These are phyloP conservation scores for Teratosphaeria gauchensis DNA, from an alignment of 2,329 filamentous ascomycete species.

Conservation along the genomic window DNA sequence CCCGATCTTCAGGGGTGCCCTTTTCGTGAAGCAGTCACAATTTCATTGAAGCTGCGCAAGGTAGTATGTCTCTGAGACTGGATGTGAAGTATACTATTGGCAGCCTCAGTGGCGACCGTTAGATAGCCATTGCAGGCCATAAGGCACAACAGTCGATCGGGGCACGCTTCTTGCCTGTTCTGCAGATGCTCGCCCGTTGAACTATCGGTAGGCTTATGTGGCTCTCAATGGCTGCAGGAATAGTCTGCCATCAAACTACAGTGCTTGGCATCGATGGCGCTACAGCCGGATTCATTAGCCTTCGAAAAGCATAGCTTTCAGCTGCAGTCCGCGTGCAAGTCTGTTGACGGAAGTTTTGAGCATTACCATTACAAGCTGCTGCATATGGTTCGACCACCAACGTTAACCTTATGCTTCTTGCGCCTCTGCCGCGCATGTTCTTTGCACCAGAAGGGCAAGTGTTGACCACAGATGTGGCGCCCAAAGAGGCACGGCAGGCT, in stretches of 20 bases:
- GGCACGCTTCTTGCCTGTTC: constrained; percentile 3
- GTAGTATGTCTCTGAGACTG: constrained; percentile 19
- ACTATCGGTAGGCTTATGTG: constrained; percentile 10
- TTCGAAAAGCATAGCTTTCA: constrained; percentile 8
- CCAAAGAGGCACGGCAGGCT: neutral
- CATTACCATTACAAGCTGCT: neutral
- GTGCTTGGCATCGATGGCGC: constrained; percentile 8
- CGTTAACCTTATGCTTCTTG: neutral
- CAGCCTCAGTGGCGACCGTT: constrained; percentile 19
- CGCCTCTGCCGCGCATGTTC: constrained; percentile 12
- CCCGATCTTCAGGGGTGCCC: constrained; percentile 14
- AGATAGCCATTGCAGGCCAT: constrained; percentile 18
- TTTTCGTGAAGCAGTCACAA: constrained; percentile 16
- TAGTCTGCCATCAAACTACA: constrained; percentile 10
- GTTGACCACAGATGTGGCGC: neutral
- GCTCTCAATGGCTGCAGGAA: constrained; percentile 15
- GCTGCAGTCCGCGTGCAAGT: constrained; percentile 3
- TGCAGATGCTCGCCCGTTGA: constrained; percentile 6
- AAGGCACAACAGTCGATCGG: constrained; percentile 14
- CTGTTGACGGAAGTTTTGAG: neutral
- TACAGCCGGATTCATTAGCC: constrained; percentile 14
- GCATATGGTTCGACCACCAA: neutral
- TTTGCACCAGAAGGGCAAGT: neutral
- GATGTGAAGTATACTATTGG: constrained; percentile 21
- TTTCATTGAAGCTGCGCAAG: constrained; percentile 14